Base-by-base conservation (phyloP, 371 early-diverging fungal species). In the Mucor saturninus region DNA sequence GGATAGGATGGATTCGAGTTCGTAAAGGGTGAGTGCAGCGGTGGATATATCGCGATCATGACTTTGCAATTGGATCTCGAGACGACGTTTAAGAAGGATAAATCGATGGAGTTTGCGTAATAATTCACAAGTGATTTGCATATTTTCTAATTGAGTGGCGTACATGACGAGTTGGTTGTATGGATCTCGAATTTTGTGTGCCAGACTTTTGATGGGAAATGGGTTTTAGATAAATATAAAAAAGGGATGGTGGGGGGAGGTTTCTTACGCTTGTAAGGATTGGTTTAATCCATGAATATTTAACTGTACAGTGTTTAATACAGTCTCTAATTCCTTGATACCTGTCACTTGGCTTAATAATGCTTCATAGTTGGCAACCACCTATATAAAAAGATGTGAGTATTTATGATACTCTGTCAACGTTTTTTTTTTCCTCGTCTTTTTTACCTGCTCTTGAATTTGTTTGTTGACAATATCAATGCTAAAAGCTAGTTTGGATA, bases 391-490 rank as follows among this genome's bases (percentile, higher is more conserved):
- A 21, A 21, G 21, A 21, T 21, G 21, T 21, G 21, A 21, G 21
- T 21, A 21, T 21, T 21, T 21, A 21, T 21, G 21, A 21, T 21
- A 21, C 21, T 21, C 21, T 21, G 21, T 21, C 21, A 21, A 21
- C 21, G 21, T 21, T 21, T 21, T 21, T 21, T 1, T 21, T 21
- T 21, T 21, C 21, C 21, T 21, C 21, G 21, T 21, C 21, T 21
- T 21, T 32, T 38, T 35, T 74, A 88, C 92, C 81, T 91, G 87
- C n/a, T 89, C 89, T 50, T 90, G 88, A 5, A 93, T 84, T 52
- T 91, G 88, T 63, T 90, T 91, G 64, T 89, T 88, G 43, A 93
- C 77, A 67, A 86, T 87, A 49, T 91, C 91, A 51, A 93, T 87
- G 52, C 85, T 87, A 73, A 89, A 89, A 10, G 86, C 80, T 38